phyloP scores from a whole-genome alignment of 129 eudicot genomes.

The Tagetes patula region DNA sequence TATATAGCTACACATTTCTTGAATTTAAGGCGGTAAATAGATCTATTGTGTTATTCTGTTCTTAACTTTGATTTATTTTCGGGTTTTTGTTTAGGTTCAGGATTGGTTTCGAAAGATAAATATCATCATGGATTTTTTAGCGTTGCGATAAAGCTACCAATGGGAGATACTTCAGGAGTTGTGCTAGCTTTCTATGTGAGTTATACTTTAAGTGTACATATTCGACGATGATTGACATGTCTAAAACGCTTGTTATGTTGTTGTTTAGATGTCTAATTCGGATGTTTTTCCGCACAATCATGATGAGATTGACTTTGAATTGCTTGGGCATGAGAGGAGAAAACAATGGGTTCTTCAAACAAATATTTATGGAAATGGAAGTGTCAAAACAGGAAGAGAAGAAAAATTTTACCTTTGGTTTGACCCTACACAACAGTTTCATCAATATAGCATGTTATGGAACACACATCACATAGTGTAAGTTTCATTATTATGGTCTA shows the following conservation, averaged over 20 bases:
- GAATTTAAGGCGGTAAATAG: not conserved
- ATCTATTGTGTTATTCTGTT: not conserved
- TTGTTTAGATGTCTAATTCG: conserved; percentile 73
- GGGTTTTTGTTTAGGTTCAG: conserved; percentile 57
- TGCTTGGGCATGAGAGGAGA: conserved; percentile 83
- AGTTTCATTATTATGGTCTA: conserved; percentile 31
- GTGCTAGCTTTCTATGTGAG: conserved; percentile 92
- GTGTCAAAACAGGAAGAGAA: conserved; percentile 88
- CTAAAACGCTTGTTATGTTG: conserved; percentile 15
- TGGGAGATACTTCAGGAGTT: conserved; percentile 84
- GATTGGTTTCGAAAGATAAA: conserved; percentile 72
- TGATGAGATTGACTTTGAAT: conserved; percentile 90
- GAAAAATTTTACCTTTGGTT: conserved; percentile 94
- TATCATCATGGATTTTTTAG: conserved; percentile 87
- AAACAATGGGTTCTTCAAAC: conserved; percentile 91
- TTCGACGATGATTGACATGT: not conserved
- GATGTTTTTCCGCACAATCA: conserved; percentile 77
- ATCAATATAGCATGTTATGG: conserved; percentile 90
- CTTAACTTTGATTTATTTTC: not conserved
- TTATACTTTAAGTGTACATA: not conserved
- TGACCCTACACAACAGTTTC: conserved; percentile 76
- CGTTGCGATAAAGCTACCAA: conserved; percentile 75
- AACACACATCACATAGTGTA: conserved; percentile 91
- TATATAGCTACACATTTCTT: not conserved
- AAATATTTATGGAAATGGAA: conserved; percentile 91